Evolutionary conservation across 2,329 filamentous ascomycete species (phyloP).

Genomic region (Tolypocladium album): DNA sequence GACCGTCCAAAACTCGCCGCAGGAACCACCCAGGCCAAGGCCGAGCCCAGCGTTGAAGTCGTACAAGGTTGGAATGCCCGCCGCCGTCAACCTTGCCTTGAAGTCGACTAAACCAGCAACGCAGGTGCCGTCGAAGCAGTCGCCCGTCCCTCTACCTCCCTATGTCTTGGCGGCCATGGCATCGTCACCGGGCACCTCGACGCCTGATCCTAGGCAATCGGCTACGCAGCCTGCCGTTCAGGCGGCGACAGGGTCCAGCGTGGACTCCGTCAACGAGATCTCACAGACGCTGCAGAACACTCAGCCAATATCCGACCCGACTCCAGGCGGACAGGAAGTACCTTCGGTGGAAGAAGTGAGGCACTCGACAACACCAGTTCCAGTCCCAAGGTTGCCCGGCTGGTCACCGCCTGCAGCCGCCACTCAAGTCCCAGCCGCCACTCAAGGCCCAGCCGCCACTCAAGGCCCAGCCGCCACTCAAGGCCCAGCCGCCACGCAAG

Average conservation of each 20-base stretch:
- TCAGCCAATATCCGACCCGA: not conserved
- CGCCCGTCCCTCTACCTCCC: constrained; percentile 32
- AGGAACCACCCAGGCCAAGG: constrained; percentile 13
- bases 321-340: not conserved
- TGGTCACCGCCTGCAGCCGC: not conserved
- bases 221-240: not conserved
- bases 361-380: constrained; percentile 19
- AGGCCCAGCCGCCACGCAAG: not conserved
- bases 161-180: constrained; percentile 31
- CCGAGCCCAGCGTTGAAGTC: constrained; percentile 13
- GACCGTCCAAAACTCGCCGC: not conserved
- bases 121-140: constrained; percentile 27
- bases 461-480: not conserved
- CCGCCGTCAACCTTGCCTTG: constrained; percentile 10
- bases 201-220: not conserved
- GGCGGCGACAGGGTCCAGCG: not conserved
- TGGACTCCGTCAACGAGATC: not conserved
- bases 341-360: not conserved
- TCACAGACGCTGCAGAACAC: not conserved
- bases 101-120: constrained; percentile 18
- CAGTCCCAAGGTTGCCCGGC: constrained; percentile 15
- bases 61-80: constrained; percentile 21
- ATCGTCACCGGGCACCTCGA: constrained; percentile 12
- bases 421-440: no score
- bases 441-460: no score